Evolutionary conservation across 768 basidiomycete genomes (phyloP), one percentile per base, ranked within the genome.

Genomic region (Kwoniella sp.): DNA sequence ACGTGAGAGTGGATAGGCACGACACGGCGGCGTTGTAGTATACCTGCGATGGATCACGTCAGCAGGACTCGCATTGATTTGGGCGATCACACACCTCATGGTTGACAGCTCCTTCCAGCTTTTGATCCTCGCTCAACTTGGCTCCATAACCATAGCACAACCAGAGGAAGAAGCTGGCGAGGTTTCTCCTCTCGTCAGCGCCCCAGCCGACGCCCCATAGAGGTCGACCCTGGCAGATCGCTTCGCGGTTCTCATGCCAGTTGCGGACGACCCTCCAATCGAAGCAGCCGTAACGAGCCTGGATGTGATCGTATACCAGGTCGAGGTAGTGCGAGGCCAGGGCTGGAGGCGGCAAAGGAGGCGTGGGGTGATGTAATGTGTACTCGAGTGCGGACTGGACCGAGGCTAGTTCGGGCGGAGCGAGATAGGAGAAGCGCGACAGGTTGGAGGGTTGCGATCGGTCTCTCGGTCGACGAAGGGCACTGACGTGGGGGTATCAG

Each of bases 21-120:
- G 62, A 62, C 37, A 71, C 62, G 1, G 70, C 67, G 17, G 62
- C 57, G 46, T 60, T 57, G 56, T 67, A 68, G 49, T 70, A 73
- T 22, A 63, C 58, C 51, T 72, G 47, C 7, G 14, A 27, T 22
- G 20, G 15, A 32, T 22, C 2, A 27, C 28, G 34, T 36, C 25
- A 29, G 25, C 7, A 31, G 29, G n/a, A 28, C 25, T 15, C 20
- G 22, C 15, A 22, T 15, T 14, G 45, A 2, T 6, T 17, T 5
- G 12, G 6, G 38, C 19, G 5, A 5, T 6, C 3, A 46, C 63
- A 47, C 39, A 65, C 63, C 57, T 62, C 49, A 51, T 61, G 50
- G 22, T 55, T 49, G 9, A 57, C 44, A 28, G 51, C 53, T 20
- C 63, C 57, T 50, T 67, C 56, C 39, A 63, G 23, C 44, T 59